Percentiles rank a stretch among this genome's conserved stretches.
Evolutionary conservation across 257 asterid genomes (phyloP).

Genomic region (Anisodus acutangulus): DNA sequence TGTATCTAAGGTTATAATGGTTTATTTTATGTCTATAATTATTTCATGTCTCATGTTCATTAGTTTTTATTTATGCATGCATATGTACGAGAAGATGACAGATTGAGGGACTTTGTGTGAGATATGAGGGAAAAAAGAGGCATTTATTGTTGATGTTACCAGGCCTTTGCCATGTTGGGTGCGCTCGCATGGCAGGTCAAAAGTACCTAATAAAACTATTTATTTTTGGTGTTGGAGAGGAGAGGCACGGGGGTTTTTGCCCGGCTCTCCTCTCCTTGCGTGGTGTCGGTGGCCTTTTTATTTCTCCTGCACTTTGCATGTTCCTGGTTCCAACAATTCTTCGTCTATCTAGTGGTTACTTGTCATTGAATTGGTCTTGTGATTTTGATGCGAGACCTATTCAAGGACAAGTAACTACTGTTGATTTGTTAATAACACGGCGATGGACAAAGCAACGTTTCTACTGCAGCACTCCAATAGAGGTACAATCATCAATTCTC

Average conservation of each 20-base stretch:
- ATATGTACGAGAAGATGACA: constrained; percentile 24
- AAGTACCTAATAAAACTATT: constrained; percentile 16
- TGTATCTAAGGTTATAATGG: not conserved
- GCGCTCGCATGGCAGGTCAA: constrained; percentile 42
- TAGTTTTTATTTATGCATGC: not conserved
- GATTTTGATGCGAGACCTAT: not conserved
- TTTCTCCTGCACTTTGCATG: not conserved
- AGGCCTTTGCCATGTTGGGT: constrained; percentile 37
- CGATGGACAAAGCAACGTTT: not conserved
- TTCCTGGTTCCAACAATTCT: not conserved
- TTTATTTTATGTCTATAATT: not conserved
- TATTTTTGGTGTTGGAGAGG: not conserved
- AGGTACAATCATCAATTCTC: not conserved
- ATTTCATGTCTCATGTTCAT: not conserved
- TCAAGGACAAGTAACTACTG: not conserved
- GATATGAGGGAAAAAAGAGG: constrained; percentile 21
- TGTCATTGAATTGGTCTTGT: not conserved
- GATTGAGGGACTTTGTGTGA: not conserved
- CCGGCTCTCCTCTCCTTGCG: constrained; percentile 53
- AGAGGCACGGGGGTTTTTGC: constrained; percentile 50
- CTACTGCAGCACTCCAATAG: not conserved
- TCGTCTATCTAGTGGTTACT: constrained; percentile 11
- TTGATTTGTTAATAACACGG: not conserved
- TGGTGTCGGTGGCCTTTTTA: not conserved
- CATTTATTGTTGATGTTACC: constrained; percentile 28